Evolutionary conservation across 106 monocot genomes (phyloP).

Genomic region (Narthecium ossifragum): DNA sequence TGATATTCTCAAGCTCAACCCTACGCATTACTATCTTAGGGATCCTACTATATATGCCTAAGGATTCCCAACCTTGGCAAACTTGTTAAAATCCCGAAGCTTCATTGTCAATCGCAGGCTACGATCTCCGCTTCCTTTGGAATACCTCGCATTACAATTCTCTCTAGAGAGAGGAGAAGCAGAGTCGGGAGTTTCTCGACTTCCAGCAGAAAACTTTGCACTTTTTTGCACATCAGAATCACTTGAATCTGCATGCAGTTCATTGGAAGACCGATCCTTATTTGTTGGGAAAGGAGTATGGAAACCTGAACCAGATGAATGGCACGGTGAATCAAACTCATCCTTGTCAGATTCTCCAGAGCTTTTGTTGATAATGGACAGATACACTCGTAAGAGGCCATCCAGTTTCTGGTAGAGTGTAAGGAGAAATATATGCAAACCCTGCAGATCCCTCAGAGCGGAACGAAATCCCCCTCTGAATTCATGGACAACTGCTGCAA

Average conservation of each 20-base stretch:
- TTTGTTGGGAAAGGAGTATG: conserved; percentile 13
- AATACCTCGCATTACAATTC: conserved; percentile 49
- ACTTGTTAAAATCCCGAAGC: conserved; percentile 74
- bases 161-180: conserved; percentile 50
- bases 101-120: conserved; percentile 79
- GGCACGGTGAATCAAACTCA: conserved; percentile 36
- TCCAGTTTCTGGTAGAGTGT: conserved; percentile 85
- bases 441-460: conserved; percentile 72
- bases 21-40: too few relatives aligned
- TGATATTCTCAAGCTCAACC: too few relatives aligned
- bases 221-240: conserved; percentile 41
- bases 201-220: conserved; percentile 32
- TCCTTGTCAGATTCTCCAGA: conserved; percentile 61
- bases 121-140: conserved; percentile 63
- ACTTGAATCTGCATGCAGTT: conserved; percentile 22
- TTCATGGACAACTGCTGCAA: conserved; percentile 44
- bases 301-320: conserved; percentile 16
- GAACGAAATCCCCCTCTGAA: conserved; percentile 80
- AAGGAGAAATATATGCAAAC: conserved; percentile 76
- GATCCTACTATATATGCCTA: too few relatives aligned
- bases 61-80: conserved; percentile 53
- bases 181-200: conserved; percentile 48
- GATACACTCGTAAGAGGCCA: conserved; percentile 51
- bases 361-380: conserved; percentile 53
- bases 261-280: conserved; percentile 26